phyloP scores from a whole-genome alignment of 495 filamentous ascomycete species.

The Aspergillus sclerotioniger region DNA sequence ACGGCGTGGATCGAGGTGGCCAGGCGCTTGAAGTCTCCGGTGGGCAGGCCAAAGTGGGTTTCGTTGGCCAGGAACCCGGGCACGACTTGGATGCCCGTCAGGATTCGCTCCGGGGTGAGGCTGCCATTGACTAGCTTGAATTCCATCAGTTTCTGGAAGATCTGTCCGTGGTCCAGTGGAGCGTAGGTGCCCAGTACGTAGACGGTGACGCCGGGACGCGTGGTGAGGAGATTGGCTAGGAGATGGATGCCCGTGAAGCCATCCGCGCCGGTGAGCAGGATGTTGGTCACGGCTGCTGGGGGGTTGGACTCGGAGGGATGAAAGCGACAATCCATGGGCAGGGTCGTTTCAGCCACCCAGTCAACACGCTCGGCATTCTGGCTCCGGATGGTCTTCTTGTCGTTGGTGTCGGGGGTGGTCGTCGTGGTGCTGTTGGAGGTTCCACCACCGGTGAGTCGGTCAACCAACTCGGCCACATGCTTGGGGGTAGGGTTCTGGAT shows the following conservation, averaged over 20 bases:
- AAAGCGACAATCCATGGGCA: background rate
- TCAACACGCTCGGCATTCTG: background rate
- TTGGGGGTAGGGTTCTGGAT: background rate
- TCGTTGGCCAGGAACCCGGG: background rate
- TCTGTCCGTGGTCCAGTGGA: background rate
- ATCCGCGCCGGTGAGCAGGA: conserved; percentile 17
- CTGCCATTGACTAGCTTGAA: background rate
- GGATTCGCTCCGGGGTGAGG: background rate
- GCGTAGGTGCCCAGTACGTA: background rate
- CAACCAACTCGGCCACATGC: background rate
- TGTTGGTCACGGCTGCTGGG: background rate
- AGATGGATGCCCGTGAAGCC: conserved; percentile 20
- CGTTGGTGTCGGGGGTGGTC: too few relatives aligned
- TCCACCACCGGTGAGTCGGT: background rate
- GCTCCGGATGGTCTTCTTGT: too few relatives aligned
- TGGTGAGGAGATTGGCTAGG: conserved; percentile 9
- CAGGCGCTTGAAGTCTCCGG: conserved; percentile 12
- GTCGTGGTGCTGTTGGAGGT: background rate
- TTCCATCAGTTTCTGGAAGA: background rate
- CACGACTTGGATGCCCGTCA: background rate
- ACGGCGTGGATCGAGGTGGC: conserved; percentile 20
- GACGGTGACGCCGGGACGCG: background rate
- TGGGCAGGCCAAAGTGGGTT: background rate
- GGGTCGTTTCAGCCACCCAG: background rate
- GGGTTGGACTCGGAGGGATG: background rate